Evolutionary conservation across 2,329 filamentous ascomycete species (phyloP), one percentile per base, ranked within the genome.

Genomic region (Penicillium sp.): DNA sequence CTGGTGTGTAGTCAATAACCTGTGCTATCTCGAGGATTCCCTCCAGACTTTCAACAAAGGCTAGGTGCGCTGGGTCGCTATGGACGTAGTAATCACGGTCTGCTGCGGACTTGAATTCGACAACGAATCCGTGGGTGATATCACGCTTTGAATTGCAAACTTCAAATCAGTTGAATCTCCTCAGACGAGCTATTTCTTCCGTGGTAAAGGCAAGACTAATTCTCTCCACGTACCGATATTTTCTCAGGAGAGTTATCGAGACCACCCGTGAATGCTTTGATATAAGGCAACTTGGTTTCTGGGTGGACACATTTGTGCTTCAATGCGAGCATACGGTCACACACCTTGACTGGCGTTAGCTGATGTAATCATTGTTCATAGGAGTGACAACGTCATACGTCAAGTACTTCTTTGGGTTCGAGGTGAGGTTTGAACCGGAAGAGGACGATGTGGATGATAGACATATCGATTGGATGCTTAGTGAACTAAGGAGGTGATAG

Each of bases 31-130:
- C 69, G 5, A 75, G 16, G 3, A 74, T 24, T 4, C 63, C 70
- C 9, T 48, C 56, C 3, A 75, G 41, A 26, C 62, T 80, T 55
- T 80, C 75, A n/a, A 84, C 76, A 62, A 90, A 90, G 0, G 72
- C 82, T 35, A 79, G 73, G 68, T 91, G 89, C 9, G 74, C 82
- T 1, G 86, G 86, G 63, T 92, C 89, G 29, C 84, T 74, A 51
- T 82, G 72, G 7, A 89, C 73, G 68, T 91, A 92, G 65, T 90
- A 91, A 58, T 86, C 81, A 47, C 88, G 78, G 67, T 92, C 88
- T 60, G 84, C 81, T 19, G 77, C 77, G 22, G 71, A 86, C 10
- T 82, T 80, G 57, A 92, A 91, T 63, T 90, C 84, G 22, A 82
- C 80, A 2, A 92, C 81, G 60, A 91, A 91, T 0, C 80, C 86